Evolutionary conservation across 2,329 filamentous ascomycete species (phyloP), one percentile per base, ranked within the genome.

Genomic region (Phoma herbarum): DNA sequence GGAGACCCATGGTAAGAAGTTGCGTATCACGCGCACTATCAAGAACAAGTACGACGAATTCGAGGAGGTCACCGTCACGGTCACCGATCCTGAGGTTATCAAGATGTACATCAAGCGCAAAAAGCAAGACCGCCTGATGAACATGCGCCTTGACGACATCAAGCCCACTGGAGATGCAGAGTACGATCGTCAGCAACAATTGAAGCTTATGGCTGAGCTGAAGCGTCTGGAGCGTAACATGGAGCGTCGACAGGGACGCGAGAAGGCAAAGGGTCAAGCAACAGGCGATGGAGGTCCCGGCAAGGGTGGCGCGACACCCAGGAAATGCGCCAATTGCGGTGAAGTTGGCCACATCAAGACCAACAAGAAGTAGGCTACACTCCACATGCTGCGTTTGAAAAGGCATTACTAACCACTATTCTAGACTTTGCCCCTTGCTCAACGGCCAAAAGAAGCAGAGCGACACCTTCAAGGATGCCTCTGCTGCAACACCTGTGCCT

Each of bases 301-400:
- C 43, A 80, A 80, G 51, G 75, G 75, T 29, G 83, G 81, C 33
- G 83, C 83, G 43, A 89, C 87, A 11, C 83, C 85, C 55, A 86
- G 96, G 70, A 98, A 98, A 81, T 99, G 95, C 80, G 95, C 95
- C 66, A 98, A 97, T 78, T 99, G 95, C 80, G 95, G 95, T 49
- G 91, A 95, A 77, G 90, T 96, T 53, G 95, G 95, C 29, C 95
- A 99, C 74, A 99, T 99, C 83, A 97, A 97, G 80, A 98, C 94
- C 46, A 98, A 98, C 83, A 96, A 97, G 82, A 98, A 97, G 92
- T 95, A 60, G 48, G 67, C 47, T n/a, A 31, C 55, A 29, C 33
- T 26, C 25, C 22, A 39, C 46, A 51, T 37, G 37, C 52, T 50
- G 28, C 33, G 2, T 18, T 14, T 18, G 31, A 31, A 12, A 35